phyloP scores from a whole-genome alignment of 257 asterid species.

The Fraxinus excelsior region DNA sequence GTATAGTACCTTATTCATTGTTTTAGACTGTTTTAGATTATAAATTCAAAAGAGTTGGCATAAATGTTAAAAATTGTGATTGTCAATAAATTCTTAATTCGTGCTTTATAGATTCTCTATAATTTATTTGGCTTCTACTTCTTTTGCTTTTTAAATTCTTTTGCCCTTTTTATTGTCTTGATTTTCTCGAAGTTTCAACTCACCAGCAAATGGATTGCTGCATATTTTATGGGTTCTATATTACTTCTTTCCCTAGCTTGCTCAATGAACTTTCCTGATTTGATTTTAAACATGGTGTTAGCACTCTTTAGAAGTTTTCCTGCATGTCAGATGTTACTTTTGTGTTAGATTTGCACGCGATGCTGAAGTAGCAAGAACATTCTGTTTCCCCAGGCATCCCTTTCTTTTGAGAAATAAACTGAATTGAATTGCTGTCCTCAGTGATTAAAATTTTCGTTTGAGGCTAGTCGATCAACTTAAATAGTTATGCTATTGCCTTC shows the following conservation, averaged over 20 bases:
- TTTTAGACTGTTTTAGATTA: background rate
- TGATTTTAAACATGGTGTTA: background rate
- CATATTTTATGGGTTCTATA: conserved; percentile 1
- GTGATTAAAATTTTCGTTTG: background rate
- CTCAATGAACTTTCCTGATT: background rate
- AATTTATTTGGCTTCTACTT: background rate
- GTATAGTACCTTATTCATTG: background rate
- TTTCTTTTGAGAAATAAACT: background rate
- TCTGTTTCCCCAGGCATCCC: background rate
- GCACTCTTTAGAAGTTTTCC: background rate
- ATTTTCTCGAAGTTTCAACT: conserved; percentile 4
- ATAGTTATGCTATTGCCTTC: background rate
- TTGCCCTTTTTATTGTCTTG: background rate
- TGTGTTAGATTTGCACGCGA: background rate
- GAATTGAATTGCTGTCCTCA: background rate
- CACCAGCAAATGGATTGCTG: background rate
- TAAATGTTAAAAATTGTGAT: background rate
- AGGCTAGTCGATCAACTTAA: background rate
- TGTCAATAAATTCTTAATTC: background rate
- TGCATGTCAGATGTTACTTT: background rate
- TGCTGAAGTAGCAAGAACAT: background rate
- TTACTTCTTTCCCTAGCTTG: background rate
- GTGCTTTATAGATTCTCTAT: background rate
- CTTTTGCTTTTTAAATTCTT: no score
- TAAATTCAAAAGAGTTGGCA: background rate